Evolutionary conservation across 2,329 filamentous ascomycete species (phyloP).

Genomic region (Hymenoscyphus linearis): DNA sequence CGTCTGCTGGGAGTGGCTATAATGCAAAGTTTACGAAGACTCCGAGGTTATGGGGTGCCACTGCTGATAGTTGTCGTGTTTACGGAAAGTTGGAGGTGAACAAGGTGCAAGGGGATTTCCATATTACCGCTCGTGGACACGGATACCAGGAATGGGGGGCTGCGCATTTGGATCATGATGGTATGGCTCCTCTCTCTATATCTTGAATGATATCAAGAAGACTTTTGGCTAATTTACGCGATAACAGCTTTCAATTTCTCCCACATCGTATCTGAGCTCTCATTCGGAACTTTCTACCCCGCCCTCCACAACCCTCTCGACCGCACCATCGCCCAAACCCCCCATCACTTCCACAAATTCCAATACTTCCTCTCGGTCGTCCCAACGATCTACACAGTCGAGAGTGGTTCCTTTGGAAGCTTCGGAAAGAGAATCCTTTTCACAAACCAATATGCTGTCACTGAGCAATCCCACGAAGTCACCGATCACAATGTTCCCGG

Average conservation of each 20-base stretch:
- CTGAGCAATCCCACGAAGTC: conserved; percentile 72
- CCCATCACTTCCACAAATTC: conserved; percentile 83
- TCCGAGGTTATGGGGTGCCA: conserved; percentile 48
- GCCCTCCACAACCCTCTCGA: conserved; percentile 91
- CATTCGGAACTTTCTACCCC: conserved; percentile 95
- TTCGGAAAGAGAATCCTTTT: conserved; percentile 71
- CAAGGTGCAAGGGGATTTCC: conserved; percentile 96
- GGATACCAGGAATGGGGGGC: conserved; percentile 79
- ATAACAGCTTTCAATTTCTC: conserved; percentile 90
- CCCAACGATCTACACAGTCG: conserved; percentile 82
- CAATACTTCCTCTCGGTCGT: conserved; percentile 97
- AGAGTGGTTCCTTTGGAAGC: conserved; percentile 34
- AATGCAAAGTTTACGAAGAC: conserved; percentile 70
- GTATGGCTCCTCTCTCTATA: conserved; percentile 43
- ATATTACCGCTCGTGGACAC: conserved; percentile 91
- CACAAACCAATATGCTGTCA: conserved; percentile 98
- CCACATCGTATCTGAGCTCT: conserved; percentile 91
- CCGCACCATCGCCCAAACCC: conserved; percentile 74
- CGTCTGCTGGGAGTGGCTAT: conserved; percentile 50
- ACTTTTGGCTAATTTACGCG: conserved; percentile 21
- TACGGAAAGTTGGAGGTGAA: conserved; percentile 89
- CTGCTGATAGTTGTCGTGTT: conserved; percentile 74
- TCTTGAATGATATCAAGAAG: too few species aligned
- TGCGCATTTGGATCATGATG: conserved; percentile 69
- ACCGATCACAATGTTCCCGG: conserved; percentile 72